Evolutionary conservation across 148 eudicot species (phyloP).

Genomic region (Nepenthes gracilis): DNA sequence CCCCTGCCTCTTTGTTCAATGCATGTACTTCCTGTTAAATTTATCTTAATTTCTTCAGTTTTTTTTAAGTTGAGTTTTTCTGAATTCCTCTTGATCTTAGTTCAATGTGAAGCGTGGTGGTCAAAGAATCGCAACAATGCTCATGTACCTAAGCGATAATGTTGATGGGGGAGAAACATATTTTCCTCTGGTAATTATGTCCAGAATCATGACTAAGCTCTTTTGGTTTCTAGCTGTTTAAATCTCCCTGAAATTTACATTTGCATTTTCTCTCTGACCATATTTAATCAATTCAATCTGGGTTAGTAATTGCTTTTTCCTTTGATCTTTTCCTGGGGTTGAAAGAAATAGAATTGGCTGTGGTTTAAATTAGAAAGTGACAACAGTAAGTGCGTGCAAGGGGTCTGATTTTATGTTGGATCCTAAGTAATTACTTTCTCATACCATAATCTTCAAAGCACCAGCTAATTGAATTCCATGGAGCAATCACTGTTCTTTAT

Average conservation of each 20-base stretch:
- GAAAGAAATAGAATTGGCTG: too few relatives aligned
- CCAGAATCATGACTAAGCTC: neutral
- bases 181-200: slow-evolving; percentile 66
- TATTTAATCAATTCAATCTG: neutral
- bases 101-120: slow-evolving; percentile 91
- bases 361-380: too few relatives aligned
- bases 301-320: neutral
- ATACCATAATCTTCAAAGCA: too few relatives aligned
- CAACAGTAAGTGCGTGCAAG: too few relatives aligned
- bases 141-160: slow-evolving; percentile 87
- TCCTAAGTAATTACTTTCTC: too few relatives aligned
- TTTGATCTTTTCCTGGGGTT: neutral
- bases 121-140: slow-evolving; percentile 93
- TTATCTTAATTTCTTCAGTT: neutral
- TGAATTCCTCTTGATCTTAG: slow-evolving; percentile 28
- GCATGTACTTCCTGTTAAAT: neutral
- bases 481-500: too few relatives aligned
- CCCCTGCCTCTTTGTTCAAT: neutral
- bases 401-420: too few relatives aligned
- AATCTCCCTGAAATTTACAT: neutral
- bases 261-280: neutral
- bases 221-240: neutral
- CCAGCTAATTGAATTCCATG: too few relatives aligned
- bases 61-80: neutral
- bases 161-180: slow-evolving; percentile 95